Evolutionary conservation across 1,284 basidiomycete genomes (phyloP).

Genomic region (Phellinidium pouzarii): DNA sequence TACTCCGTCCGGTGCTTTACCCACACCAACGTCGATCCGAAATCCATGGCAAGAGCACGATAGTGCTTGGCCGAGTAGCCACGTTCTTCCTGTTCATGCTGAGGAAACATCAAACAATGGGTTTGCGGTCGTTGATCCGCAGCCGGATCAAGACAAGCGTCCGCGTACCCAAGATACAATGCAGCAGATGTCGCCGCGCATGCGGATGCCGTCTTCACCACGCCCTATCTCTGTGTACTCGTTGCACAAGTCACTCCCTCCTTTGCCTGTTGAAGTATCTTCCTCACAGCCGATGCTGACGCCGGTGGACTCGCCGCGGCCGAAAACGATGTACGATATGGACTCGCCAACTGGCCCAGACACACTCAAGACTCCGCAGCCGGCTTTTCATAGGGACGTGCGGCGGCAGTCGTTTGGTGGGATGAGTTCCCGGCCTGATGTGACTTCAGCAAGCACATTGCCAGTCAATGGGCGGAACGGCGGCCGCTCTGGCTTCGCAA

Average conservation of each 20-base stretch:
- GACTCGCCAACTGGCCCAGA: conserved; percentile 32
- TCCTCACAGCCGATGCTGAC: conserved; percentile 30
- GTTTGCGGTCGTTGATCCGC: not conserved
- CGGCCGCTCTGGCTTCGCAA: conserved; percentile 4
- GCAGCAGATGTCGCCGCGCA: conserved; percentile 29
- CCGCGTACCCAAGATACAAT: conserved; percentile 31
- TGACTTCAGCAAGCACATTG: conserved; percentile 43
- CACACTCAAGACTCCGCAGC: conserved; percentile 48
- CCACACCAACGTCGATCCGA: conserved; percentile 18
- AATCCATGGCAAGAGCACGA: conserved; percentile 15
- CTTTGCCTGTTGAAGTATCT: conserved; percentile 55
- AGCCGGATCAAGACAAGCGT: conserved; percentile 49
- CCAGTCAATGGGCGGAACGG: conserved; percentile 26
- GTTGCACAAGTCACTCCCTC: conserved; percentile 71
- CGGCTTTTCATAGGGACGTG: conserved; percentile 52
- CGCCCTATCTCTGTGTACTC: conserved; percentile 36
- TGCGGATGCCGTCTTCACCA: conserved; percentile 24
- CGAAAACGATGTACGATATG: conserved; percentile 59
- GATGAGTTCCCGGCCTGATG: conserved; percentile 46
- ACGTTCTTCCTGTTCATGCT: conserved; percentile 11
- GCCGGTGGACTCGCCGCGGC: conserved; percentile 37
- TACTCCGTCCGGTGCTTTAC: not conserved
- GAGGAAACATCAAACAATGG: conserved; percentile 12
- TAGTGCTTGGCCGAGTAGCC: not conserved
- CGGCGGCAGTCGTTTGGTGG: conserved; percentile 74